These are phyloP conservation scores for Gremmenia infestans DNA, from an alignment of 2,329 filamentous ascomycete genomes.

Conservation along the genomic window DNA sequence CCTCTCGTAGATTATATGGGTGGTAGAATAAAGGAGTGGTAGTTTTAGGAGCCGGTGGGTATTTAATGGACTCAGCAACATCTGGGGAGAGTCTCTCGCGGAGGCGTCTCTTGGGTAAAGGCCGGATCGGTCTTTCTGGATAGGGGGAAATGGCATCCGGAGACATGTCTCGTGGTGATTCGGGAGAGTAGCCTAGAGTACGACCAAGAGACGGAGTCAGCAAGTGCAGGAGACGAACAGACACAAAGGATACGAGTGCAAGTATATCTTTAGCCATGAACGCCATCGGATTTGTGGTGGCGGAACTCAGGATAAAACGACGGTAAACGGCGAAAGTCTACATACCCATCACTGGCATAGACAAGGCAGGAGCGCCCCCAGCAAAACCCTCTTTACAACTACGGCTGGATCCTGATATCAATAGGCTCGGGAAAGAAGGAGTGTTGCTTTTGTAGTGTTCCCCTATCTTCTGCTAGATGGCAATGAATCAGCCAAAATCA, in stretches of 20 bases:
- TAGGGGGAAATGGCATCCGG: constrained; percentile 77
- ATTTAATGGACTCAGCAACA: constrained; percentile 75
- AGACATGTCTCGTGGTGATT: constrained; percentile 47
- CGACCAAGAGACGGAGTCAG: constrained; percentile 10
- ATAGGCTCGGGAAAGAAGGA: constrained; percentile 1
- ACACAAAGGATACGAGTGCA: not conserved
- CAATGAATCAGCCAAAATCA: constrained; percentile 21
- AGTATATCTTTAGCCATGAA: not conserved
- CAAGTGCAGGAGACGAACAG: constrained; percentile 5
- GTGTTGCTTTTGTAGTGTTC: constrained; percentile 14
- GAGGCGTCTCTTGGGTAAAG: constrained; percentile 81
- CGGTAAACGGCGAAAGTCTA: constrained; percentile 1
- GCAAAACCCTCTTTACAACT: constrained; percentile 6
- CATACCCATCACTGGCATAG: constrained; percentile 39
- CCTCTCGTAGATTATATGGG: constrained; percentile 40
- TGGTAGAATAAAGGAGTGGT: constrained; percentile 73
- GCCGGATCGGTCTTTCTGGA: constrained; percentile 87
- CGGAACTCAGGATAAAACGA: constrained; percentile 5
- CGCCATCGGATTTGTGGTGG: constrained; percentile 1
- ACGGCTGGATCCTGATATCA: not conserved
- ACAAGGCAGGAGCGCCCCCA: constrained; percentile 17
- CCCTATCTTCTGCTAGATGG: constrained; percentile 21
- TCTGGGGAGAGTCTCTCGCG: constrained; percentile 84
- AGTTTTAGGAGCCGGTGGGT: constrained; percentile 69
- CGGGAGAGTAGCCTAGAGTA: constrained; percentile 27